Evolutionary conservation across 768 basidiomycete genomes (phyloP).

Genomic region (Macrolepiota fuliginosa): DNA sequence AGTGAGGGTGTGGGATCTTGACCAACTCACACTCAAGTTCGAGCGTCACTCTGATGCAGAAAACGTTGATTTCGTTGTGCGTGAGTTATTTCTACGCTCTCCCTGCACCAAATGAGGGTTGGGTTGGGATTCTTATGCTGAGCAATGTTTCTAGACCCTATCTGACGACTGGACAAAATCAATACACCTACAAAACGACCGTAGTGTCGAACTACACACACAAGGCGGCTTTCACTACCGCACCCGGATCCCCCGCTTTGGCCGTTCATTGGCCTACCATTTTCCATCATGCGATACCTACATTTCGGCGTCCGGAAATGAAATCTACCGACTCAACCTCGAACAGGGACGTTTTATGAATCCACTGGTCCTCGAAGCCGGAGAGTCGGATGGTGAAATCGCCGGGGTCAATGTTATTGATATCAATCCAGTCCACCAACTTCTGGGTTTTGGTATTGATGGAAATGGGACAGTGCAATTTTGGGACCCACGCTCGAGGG

Average conservation of each 20-base stretch:
- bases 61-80: conserved; percentile 97
- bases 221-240: conserved; percentile 92
- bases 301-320: conserved; percentile 78
- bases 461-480: conserved; percentile 88
- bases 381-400: conserved; percentile 51
- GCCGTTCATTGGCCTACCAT: conserved; percentile 90
- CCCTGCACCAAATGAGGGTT: neutral
- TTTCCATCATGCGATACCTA: conserved; percentile 92
- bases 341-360: conserved; percentile 93
- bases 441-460: conserved; percentile 87
- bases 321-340: conserved; percentile 92
- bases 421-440: conserved; percentile 89
- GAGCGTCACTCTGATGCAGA: conserved; percentile 95
- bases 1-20: conserved; percentile 93
- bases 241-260: conserved; percentile 92
- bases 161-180: conserved; percentile 99
- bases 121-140: neutral
- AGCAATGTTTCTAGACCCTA: conserved; percentile 56
- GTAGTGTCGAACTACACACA: conserved; percentile 92
- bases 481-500: conserved; percentile 91
- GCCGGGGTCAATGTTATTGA: conserved; percentile 89
- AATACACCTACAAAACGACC: conserved; percentile 93
- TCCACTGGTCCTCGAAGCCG: conserved; percentile 61
- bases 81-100: conserved; percentile 44
- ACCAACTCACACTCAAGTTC: conserved; percentile 90